Evolutionary conservation across 192 early-diverging fungal genomes (phyloP), one percentile per base, ranked within the genome.

Genomic region (Diversispora eburnea): DNA sequence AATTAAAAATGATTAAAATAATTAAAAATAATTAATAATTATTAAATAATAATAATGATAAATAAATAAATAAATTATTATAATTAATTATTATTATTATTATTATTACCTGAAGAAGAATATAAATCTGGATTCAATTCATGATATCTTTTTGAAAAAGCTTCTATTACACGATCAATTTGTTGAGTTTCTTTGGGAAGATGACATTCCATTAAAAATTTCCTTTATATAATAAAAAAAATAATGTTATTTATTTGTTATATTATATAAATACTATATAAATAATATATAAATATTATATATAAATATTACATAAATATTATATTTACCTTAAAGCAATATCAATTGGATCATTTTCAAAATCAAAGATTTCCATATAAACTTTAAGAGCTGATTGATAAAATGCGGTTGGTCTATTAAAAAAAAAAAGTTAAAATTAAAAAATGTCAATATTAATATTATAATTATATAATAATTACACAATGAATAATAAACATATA

Each of bases 131-230:
- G 80, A 75, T 94, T 94, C 77, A 88, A 88, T 39, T 75, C 75
- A 78, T 91, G 84, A 76, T 93, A 94, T 57, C 84, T 83, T 73
- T 80, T 79, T 15, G 91, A 87, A 84, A 94, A 94, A 4, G 88
- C 81, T 25, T 85, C 86, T 63, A 94, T 82, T 33, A 91, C 86
- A 13, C 91, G 85, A 79, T 94, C 93, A 72, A 94, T 94, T 77
- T 94, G 90, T 78, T 93, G 91, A 54, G 88, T 82, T 81, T 94
- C 93, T 57, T 89, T 87, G 4, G 93, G 93, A 46, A 94, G 81
- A 52, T 85, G 83, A 51, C 92, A 86, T 77, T 88, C 83, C 52
- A 86, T 82, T 64, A 94, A 81, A 52, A 94, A 83, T 80, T 88
- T 88, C 68, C 92, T 88, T 70, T 62, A 58, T 19, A 54, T n/a